Percentiles rank a stretch among this genome's conserved stretches.
These are phyloP conservation scores for Cornus suecica DNA, from an alignment of 148 eudicot genomes.

Conservation along the genomic window DNA sequence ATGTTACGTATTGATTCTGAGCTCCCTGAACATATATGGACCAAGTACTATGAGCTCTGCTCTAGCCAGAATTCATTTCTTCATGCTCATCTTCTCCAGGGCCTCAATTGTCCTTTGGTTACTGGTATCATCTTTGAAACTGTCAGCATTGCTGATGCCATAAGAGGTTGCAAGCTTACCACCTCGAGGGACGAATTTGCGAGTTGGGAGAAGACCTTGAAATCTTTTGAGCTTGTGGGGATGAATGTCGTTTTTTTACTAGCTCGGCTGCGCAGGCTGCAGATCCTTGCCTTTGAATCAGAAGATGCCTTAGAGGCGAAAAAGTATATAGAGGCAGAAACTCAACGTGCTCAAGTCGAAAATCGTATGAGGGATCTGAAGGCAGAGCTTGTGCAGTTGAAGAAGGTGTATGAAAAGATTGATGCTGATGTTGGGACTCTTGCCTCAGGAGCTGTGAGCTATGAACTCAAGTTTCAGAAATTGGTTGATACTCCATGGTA, in stretches of 20 bases:
- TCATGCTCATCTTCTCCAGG: no score
- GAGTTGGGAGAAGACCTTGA: no score
- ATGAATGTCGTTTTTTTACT: constrained; percentile 49
- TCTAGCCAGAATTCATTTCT: no score
- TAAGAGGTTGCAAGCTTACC: no score
- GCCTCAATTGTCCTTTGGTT: no score
- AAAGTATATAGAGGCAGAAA: constrained; percentile 37
- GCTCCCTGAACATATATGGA: no score
- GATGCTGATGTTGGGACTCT: no score
- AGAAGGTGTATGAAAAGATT: constrained; percentile 27
- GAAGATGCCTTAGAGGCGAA: constrained; percentile 29
- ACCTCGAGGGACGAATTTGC: no score
- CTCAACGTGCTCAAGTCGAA: constrained; percentile 21
- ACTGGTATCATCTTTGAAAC: no score
- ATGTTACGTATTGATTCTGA: no score
- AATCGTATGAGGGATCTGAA: constrained; percentile 34
- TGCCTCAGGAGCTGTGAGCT: constrained; percentile 34
- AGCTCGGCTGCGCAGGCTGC: constrained; percentile 29
- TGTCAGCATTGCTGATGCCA: no score
- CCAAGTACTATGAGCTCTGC: no score
- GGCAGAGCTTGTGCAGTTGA: constrained; percentile 36
- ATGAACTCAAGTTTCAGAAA: constrained; percentile 42
- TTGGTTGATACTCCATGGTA: constrained; percentile 53
- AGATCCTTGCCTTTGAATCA: constrained; percentile 32
- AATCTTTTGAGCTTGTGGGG: constrained; percentile 44